Conservation (phyloP, 345 rosid species). For the Zanthoxylum bungeanum region DNA sequence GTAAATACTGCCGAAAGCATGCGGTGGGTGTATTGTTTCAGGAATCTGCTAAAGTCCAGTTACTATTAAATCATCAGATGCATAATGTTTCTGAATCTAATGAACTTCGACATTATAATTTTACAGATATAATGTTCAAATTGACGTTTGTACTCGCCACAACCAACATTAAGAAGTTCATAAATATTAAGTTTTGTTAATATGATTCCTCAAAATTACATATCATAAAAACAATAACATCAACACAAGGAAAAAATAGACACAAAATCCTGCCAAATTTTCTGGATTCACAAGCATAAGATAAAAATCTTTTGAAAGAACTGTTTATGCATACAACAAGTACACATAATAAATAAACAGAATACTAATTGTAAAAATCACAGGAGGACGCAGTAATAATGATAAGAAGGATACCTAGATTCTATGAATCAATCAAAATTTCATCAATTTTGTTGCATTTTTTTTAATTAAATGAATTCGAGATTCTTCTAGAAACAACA, state of each 20-base stretch:
- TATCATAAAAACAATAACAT: not conserved
- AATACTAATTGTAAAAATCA: not conserved
- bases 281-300: not conserved
- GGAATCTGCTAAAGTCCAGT: not conserved
- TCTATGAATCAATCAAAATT: not conserved
- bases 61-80: not conserved
- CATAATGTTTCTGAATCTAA: not conserved
- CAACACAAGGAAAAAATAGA: not conserved
- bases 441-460: not conserved
- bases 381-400: not conserved
- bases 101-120: not conserved
- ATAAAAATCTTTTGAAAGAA: not conserved
- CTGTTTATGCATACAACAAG: not conserved
- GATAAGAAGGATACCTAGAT: not conserved
- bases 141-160: not conserved
- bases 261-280: not conserved
- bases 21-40: not conserved
- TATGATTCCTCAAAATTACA: not conserved
- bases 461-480: not conserved
- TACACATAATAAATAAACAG: not conserved
- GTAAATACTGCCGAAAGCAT: not conserved
- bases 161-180: not conserved
- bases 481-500: not conserved
- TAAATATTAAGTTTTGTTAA: not conserved
- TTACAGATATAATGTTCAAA: not conserved